A percentile compares a stretch with the other conserved stretches of the same genome.
phyloP scores from a whole-genome alignment of 2,329 filamentous ascomycete species.

The Periconia sp. region DNA sequence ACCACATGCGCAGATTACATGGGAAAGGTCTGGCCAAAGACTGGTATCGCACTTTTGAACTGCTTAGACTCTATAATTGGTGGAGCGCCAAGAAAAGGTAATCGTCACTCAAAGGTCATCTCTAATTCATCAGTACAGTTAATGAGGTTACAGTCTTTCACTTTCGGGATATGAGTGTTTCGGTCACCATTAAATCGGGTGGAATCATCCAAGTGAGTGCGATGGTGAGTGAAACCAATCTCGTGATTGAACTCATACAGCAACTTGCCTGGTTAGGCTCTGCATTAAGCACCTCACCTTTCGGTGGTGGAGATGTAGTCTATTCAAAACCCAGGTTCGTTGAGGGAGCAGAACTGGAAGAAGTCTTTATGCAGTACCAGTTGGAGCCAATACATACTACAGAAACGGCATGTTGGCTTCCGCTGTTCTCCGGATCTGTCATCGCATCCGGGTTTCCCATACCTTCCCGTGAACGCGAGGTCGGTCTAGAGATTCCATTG shows the following conservation, averaged over 20 bases:
- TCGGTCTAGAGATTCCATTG: constrained; percentile 16
- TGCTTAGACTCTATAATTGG: neutral
- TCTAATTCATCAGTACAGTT: neutral
- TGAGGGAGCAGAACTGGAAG: neutral
- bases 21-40: constrained; percentile 11
- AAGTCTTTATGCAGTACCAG: constrained; percentile 4
- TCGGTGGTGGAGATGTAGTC: constrained; percentile 4
- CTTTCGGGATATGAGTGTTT: neutral
- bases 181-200: neutral
- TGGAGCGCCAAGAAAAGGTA: neutral
- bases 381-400: constrained; percentile 4
- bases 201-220: neutral
- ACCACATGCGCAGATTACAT: constrained; percentile 18
- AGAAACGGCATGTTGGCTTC: constrained; percentile 15
- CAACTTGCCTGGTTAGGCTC: constrained; percentile 15
- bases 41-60: neutral
- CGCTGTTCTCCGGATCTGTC: constrained; percentile 12
- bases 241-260: constrained; percentile 11
- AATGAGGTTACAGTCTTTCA: neutral
- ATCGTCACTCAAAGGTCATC: neutral
- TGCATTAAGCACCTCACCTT: constrained; percentile 11
- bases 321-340: constrained; percentile 4
- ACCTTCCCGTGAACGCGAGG: constrained; percentile 8
- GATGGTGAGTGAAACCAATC: neutral
- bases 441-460: constrained; percentile 19